These are phyloP conservation scores for Pleurotus sapidus DNA, from an alignment of 768 basidiomycete species.

Conservation along the genomic window DNA sequence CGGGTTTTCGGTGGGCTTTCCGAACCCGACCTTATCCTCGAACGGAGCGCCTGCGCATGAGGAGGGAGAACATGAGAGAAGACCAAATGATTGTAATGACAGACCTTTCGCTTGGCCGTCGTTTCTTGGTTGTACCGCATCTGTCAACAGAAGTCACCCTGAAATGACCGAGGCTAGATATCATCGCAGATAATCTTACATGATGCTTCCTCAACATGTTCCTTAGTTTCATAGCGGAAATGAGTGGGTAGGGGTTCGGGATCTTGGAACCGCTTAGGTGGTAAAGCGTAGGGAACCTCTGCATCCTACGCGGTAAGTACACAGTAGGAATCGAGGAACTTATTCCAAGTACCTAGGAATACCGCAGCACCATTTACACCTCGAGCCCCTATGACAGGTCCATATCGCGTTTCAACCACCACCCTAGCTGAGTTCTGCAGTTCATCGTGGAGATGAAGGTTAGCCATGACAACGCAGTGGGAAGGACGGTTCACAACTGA, in stretches of 20 bases:
- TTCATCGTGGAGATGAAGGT: conserved; percentile 56
- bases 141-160: conserved; percentile 25
- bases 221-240: conserved; percentile 56
- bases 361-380: conserved; percentile 59
- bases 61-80: neutral
- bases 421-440: conserved; percentile 41
- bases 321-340: neutral
- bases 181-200: conserved; percentile 36
- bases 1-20: conserved; percentile 71
- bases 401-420: conserved; percentile 51
- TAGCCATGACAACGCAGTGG: conserved; percentile 11
- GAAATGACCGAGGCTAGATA: neutral
- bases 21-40: conserved; percentile 62
- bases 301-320: neutral
- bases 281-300: conserved; percentile 76
- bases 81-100: neutral
- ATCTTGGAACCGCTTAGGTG: conserved; percentile 64
- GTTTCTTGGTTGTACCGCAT: conserved; percentile 58
- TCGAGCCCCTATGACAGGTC: conserved; percentile 54
- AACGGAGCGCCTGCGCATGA: conserved; percentile 36
- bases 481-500: neutral
- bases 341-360: conserved; percentile 49
- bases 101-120: conserved; percentile 61
- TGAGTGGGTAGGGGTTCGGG: conserved; percentile 51
- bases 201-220: conserved; percentile 56